These are phyloP conservation scores for Fusarium annulatum DNA, from an alignment of 2,329 filamentous ascomycete genomes.

Conservation along the genomic window DNA sequence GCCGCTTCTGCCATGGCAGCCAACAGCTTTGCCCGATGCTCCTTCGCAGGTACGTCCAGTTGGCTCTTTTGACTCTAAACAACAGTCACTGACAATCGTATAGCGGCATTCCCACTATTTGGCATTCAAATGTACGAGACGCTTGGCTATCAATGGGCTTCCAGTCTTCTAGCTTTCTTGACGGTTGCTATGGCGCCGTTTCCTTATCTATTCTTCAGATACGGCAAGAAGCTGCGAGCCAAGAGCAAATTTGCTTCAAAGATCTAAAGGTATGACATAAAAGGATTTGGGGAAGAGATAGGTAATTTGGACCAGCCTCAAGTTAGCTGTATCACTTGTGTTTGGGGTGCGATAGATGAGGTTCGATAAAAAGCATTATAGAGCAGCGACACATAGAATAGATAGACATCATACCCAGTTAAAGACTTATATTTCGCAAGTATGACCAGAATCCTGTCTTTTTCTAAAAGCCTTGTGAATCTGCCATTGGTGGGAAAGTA, in stretches of 20 bases:
- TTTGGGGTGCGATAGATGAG: not conserved
- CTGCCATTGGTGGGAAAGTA: not conserved
- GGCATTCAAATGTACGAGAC: conserved; percentile 36
- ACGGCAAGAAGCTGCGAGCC: conserved; percentile 26
- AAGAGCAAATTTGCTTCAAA: conserved; percentile 33
- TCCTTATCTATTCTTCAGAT: conserved; percentile 36
- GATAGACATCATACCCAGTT: not conserved
- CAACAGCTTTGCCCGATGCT: conserved; percentile 36
- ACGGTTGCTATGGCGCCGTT: conserved; percentile 35
- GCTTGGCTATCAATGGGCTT: conserved; percentile 35
- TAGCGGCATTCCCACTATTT: conserved; percentile 30
- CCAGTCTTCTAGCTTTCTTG: conserved; percentile 32
- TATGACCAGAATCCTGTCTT: accelerated
- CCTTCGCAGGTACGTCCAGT: conserved; percentile 19
- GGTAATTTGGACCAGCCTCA: not conserved
- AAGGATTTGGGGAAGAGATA: not conserved
- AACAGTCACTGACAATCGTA: accelerated
- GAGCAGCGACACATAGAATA: not conserved
- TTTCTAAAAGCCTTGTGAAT: not conserved
- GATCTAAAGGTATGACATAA: not conserved
- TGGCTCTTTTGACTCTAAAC: accelerated
- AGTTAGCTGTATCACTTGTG: accelerated
- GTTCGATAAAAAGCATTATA: not conserved
- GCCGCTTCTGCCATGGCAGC: conserved; percentile 38
- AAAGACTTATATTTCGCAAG: not conserved